Evolutionary conservation across 257 asterid species (phyloP).

Genomic region (Gentiana macrophylla): DNA sequence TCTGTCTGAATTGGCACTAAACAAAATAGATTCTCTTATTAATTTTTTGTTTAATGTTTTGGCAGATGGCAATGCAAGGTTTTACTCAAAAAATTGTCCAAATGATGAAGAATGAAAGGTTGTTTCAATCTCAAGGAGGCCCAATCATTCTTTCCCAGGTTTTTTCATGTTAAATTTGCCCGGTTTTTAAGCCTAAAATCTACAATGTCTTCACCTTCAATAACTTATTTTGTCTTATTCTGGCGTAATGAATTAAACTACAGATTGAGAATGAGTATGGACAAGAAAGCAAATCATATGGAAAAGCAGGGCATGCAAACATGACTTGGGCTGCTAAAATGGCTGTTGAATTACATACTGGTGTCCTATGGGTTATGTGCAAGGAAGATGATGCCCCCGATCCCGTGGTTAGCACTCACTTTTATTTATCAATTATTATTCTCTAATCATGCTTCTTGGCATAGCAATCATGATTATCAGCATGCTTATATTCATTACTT

Average conservation of each 20-base stretch:
- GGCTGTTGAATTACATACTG: constrained; percentile 61
- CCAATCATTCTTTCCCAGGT: constrained; percentile 93
- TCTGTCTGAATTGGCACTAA: too few species aligned
- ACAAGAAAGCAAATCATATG: constrained; percentile 34
- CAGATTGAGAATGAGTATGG: constrained; percentile 95
- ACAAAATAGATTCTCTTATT: too few species aligned
- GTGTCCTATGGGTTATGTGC: constrained; percentile 95
- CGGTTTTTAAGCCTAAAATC: background rate
- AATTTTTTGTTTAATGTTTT: too few species aligned
- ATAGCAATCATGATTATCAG: too few species aligned
- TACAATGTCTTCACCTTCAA: too few species aligned
- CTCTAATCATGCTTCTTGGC: too few species aligned
- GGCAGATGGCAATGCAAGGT: too few species aligned
- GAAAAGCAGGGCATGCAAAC: constrained; percentile 58
- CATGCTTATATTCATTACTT: too few species aligned
- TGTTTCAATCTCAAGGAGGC: constrained; percentile 85
- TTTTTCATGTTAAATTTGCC: too few species aligned
- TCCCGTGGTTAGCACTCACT: constrained; percentile 54
- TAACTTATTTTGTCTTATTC: background rate
- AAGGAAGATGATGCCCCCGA: constrained; percentile 90
- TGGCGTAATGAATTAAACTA: background rate
- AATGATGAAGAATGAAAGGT: constrained; percentile 69
- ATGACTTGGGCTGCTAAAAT: constrained; percentile 86
- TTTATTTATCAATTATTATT: too few species aligned
- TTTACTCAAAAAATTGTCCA: too few species aligned